Evolutionary conservation across 768 basidiomycete genomes (phyloP).

Genomic region (Leccinum fibrillosum): DNA sequence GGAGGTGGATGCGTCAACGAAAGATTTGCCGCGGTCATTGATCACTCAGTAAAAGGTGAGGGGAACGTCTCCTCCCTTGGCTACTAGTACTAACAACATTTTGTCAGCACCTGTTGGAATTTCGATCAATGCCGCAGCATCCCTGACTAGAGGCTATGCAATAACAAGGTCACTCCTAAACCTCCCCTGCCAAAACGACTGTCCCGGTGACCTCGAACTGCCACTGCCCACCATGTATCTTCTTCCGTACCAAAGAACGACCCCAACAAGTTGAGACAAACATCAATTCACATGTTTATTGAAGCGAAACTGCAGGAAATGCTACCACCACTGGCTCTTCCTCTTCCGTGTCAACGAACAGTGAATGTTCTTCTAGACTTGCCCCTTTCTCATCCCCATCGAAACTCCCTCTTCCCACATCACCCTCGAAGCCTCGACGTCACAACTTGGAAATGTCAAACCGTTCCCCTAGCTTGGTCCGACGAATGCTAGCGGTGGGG

Average conservation of each 20-base stretch:
- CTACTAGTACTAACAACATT: conserved; percentile 9
- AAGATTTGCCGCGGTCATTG: background rate
- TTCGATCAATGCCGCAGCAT: background rate
- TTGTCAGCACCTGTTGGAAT: background rate
- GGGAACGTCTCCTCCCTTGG: background rate
- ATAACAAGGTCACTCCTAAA: conserved; percentile 4
- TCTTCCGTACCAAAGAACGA: conserved; percentile 10
- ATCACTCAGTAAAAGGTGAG: conserved; percentile 3
- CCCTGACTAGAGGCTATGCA: background rate
- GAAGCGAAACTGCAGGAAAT: background rate
- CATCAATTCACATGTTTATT: conserved; percentile 21
- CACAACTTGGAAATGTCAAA: conserved; percentile 6
- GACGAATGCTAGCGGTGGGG: background rate
- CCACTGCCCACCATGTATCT: background rate
- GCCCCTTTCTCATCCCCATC: conserved; percentile 22
- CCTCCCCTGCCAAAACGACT: conserved; percentile 7
- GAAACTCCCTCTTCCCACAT: conserved; percentile 25
- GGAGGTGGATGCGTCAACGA: no score
- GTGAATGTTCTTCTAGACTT: conserved; percentile 7
- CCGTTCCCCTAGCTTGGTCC: conserved; percentile 5
- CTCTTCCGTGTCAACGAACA: conserved; percentile 6
- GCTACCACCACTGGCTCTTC: background rate
- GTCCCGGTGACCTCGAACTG: background rate
- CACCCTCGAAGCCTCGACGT: conserved; percentile 14
- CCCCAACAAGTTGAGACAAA: conserved; percentile 14